Base-by-base conservation (phyloP, 148 eudicot species). In the Drosera capensis region DNA sequence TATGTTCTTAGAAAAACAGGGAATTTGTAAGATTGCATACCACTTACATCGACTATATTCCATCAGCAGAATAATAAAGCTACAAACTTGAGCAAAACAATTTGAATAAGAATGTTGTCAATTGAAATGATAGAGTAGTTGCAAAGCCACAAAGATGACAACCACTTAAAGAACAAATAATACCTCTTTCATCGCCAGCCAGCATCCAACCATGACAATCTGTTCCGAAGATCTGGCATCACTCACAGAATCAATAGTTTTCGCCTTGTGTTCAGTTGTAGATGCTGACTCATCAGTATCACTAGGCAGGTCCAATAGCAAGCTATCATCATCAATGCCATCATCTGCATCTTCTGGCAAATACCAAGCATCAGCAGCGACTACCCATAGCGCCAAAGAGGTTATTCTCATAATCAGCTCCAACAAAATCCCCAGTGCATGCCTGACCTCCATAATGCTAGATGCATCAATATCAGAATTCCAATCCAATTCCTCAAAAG, bases 151-250 rank as follows among this genome's bases (percentile, higher is more conserved):
- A 25, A 21, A 21, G 18, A 23, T 25, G 28, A 43, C 50, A 46
- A 14, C 38, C n/a, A n/a, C n/a, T n/a, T n/a, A n/a, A 17, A 31
- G 7, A 54, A 30, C 20, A 52, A 34, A 26, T 36, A 47, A 30
- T 75, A 90, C 99, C 95, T 90, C 99, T 79, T 90, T 90, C 99
- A 90, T 84, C 26, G 99, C 95, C 41, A 84, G 85, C 99, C 99
- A 90, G 59, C 95, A 84, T 47, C 99, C 93, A 66, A 90, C 99
- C 99, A 90, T 90, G 18, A 90, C 80, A 73, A 78, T 77, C 78
- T 90, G 99, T 45, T 71, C 92, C 44, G 81, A 52, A 50, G 76
- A 76, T 46, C 71, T 51, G 22, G 46, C 71, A 46, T 70, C 80
- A 43, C 36, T 68, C 50, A 40, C 50, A 37, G 26, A 35, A 51